Percentiles rank a stretch among this genome's conserved stretches.
Conservation (phyloP, 148 eudicot species). For the Bassia scoparia region DNA sequence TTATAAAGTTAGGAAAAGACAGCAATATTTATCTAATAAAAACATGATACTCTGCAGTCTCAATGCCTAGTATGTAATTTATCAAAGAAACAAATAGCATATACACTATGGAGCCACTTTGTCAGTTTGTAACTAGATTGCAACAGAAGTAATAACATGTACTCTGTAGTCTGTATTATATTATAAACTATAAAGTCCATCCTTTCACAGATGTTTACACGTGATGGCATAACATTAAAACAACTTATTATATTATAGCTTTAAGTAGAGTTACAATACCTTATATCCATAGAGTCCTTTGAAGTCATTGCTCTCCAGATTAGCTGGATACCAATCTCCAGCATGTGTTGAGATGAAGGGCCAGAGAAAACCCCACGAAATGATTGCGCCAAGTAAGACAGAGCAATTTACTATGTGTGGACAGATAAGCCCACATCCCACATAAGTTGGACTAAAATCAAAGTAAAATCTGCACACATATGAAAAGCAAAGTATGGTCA, state of each 20-base stretch:
- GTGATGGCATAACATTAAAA: background rate
- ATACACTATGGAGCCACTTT: too few species aligned
- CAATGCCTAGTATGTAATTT: too few species aligned
- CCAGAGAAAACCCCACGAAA: constrained; percentile 98
- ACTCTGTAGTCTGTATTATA: too few species aligned
- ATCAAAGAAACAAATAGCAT: too few species aligned
- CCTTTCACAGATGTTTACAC: background rate
- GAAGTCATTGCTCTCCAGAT: constrained; percentile 64
- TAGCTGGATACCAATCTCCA: constrained; percentile 95
- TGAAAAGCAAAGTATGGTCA: background rate
- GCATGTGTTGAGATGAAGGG: constrained; percentile 75
- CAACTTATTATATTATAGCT: background rate
- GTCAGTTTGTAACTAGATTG: too few species aligned
- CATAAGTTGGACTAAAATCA: constrained; percentile 95
- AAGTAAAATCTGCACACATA: constrained; percentile 74
- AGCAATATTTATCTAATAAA: background rate
- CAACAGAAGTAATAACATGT: too few species aligned
- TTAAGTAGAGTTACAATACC: constrained; percentile 33
- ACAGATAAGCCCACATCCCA: constrained; percentile 98
- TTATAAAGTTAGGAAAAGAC: background rate
- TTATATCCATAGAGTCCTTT: constrained; percentile 84
- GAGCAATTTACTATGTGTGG: constrained; percentile 97
- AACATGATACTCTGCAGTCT: too few species aligned
- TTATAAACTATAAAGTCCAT: background rate
- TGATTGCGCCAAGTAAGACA: constrained; percentile 80